Evolutionary conservation across 495 filamentous ascomycete species (phyloP), one percentile per base, ranked within the genome.

Genomic region (Jackrogersella multiformis): DNA sequence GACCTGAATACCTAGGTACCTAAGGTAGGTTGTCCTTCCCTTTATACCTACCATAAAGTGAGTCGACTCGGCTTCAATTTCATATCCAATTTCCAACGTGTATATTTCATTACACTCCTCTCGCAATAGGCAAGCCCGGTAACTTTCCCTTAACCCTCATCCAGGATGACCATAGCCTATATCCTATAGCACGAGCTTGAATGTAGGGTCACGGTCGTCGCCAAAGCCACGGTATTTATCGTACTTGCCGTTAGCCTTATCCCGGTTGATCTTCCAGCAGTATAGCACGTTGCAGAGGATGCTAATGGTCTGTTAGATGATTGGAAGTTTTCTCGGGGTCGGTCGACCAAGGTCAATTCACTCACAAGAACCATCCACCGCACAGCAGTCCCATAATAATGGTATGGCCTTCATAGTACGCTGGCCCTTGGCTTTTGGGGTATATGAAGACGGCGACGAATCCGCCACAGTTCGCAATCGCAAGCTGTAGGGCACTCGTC

Each of bases 191-290:
- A 91, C 78, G 77, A 90, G 79, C 69, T 78, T 85, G 65, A 91
- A 91, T 2, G 78, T 75, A 0, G 89, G 89, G 57, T 91, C 86
- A 39, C 89, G 82, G 61, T 91, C 89, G 69, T 91, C 89, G 2
- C 84, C 85, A 55, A 74, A 86, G 2, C 85, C 86, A 23, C 74
- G 75, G 62, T 81, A 90, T 56, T 81, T 68, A 26, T 83, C 83
- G 64, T 90, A 89, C 57, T 89, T 89, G 13, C 89, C 88, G 4
- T 69, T 77, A 20, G 70, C 77, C 77, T 90, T 91, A 67, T 89
- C 88, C 5, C 79, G 76, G 70, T 91, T 91, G 39, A 90, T 80
- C 73, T 89, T 90, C 55, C 75, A 78, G 64, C 87, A 90, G 72
- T 86, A 89, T 0, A 89, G 71, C 13, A 90, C 84, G 73, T 91